Percentiles rank a stretch among this genome's conserved stretches.
phyloP scores from a whole-genome alignment of 331 rosid genomes.

The Ulmus americana region DNA sequence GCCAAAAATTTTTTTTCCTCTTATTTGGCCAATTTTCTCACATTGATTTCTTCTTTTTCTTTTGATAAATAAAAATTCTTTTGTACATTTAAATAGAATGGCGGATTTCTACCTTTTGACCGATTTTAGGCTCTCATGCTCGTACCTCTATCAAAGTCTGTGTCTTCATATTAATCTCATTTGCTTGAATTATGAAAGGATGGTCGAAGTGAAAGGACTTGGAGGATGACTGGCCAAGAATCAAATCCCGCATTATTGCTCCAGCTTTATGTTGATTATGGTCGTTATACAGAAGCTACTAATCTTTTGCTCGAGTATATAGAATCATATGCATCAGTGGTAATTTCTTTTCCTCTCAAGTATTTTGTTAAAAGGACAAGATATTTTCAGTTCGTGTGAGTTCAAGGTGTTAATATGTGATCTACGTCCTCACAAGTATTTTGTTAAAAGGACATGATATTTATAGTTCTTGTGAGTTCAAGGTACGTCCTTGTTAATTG shows the following conservation, averaged over 20 bases:
- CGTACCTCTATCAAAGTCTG: neutral
- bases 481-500: no score
- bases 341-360: slow-evolving; percentile 25
- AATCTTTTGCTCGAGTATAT: slow-evolving; percentile 67
- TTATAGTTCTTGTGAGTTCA: no score
- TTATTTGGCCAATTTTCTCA: neutral
- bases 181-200: slow-evolving; percentile 52
- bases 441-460: no score
- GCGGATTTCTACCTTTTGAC: neutral
- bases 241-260: slow-evolving; percentile 76
- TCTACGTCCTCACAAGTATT: no score
- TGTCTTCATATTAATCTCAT: slow-evolving; percentile 10
- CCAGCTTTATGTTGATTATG: slow-evolving; percentile 72
- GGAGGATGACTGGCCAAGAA: slow-evolving; percentile 83
- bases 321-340: slow-evolving; percentile 68
- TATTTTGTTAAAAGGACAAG: neutral
- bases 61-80: no score
- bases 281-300: slow-evolving; percentile 84
- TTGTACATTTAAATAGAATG: neutral
- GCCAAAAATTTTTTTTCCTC: neutral
- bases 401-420: no score
- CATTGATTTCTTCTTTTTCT: neutral
- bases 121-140: neutral
- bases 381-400: neutral
- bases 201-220: slow-evolving; percentile 48